phyloP scores from a whole-genome alignment of 2,329 filamentous ascomycete species.

The Diaporthe ampelina region DNA sequence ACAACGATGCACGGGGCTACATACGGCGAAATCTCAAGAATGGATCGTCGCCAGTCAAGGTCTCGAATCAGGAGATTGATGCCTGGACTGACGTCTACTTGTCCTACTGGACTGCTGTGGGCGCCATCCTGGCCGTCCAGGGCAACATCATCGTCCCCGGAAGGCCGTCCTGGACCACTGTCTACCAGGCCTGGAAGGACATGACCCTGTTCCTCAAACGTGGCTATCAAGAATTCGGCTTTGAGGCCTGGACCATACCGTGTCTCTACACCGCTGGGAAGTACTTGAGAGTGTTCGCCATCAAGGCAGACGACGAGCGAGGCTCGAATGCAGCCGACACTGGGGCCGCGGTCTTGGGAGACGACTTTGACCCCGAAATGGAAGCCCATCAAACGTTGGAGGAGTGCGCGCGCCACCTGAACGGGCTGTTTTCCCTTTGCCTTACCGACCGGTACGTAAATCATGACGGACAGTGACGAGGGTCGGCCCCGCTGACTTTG shows the following conservation, averaged over 20 bases:
- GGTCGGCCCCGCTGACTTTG: conserved; percentile 6
- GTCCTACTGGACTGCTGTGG: conserved; percentile 86
- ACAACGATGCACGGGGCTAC: conserved; percentile 75
- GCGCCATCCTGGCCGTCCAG: conserved; percentile 78
- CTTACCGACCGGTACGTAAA: conserved; percentile 83
- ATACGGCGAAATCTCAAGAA: conserved; percentile 80
- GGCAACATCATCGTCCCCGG: conserved; percentile 57
- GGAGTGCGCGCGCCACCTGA: conserved; percentile 91
- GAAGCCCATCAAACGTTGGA: conserved; percentile 89
- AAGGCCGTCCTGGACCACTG: conserved; percentile 79
- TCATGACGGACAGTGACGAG: no score
- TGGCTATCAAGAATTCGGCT: conserved; percentile 81
- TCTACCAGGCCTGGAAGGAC: conserved; percentile 92
- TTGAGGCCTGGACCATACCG: conserved; percentile 93
- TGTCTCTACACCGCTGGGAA: conserved; percentile 90
- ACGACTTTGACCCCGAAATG: conserved; percentile 83
- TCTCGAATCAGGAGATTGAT: conserved; percentile 77
- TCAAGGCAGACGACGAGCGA: conserved; percentile 85
- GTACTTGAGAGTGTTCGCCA: conserved; percentile 88
- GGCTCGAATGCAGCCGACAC: conserved; percentile 55
- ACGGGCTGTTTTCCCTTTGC: conserved; percentile 92
- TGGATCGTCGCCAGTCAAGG: conserved; percentile 65
- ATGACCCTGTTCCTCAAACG: conserved; percentile 82
- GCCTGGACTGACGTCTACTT: conserved; percentile 92
- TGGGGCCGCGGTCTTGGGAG: conserved; percentile 70